Percentiles rank a stretch among this genome's conserved stretches.
Evolutionary conservation across 495 filamentous ascomycete genomes (phyloP).

Genomic region (Barbatosphaeria neglecta): DNA sequence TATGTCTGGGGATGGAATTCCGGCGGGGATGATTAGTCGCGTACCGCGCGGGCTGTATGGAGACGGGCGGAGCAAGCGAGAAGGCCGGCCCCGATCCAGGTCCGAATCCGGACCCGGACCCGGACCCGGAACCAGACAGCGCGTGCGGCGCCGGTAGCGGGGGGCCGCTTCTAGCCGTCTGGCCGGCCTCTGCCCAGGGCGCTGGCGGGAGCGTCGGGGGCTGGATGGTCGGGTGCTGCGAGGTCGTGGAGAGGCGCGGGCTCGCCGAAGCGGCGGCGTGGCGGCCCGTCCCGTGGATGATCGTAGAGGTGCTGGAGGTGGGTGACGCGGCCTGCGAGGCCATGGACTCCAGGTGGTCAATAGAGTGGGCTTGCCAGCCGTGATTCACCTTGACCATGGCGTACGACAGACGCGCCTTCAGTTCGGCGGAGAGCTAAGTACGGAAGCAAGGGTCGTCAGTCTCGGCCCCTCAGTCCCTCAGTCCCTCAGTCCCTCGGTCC

Average conservation of each 20-base stretch:
- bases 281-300: slow-evolving; percentile 35
- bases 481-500: too few species aligned
- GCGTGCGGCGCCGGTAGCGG: neutral
- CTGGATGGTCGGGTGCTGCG: slow-evolving; percentile 16
- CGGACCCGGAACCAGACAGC: slow-evolving; percentile 7
- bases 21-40: slow-evolving; percentile 18
- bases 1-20: slow-evolving; percentile 23
- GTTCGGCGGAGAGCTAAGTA: slow-evolving; percentile 57
- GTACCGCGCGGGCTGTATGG: slow-evolving; percentile 20
- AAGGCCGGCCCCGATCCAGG: slow-evolving; percentile 9
- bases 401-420: slow-evolving; percentile 72
- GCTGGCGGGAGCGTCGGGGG: slow-evolving; percentile 3
- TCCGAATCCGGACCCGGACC: slow-evolving; percentile 1
- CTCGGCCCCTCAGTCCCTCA: too few species aligned
- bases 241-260: slow-evolving; percentile 22
- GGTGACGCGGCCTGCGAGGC: slow-evolving; percentile 51
- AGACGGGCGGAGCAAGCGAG: slow-evolving; percentile 23
- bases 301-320: slow-evolving; percentile 42
- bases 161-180: slow-evolving; percentile 10
- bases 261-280: slow-evolving; percentile 35
- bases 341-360: slow-evolving; percentile 58
- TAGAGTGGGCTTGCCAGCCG: slow-evolving; percentile 60
- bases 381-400: slow-evolving; percentile 85
- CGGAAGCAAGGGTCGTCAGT: slow-evolving; percentile 15
- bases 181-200: slow-evolving; percentile 14